Evolutionary conservation across 2,329 filamentous ascomycete species (phyloP), one percentile per base, ranked within the genome.

Genomic region (Microascus cirrosus): DNA sequence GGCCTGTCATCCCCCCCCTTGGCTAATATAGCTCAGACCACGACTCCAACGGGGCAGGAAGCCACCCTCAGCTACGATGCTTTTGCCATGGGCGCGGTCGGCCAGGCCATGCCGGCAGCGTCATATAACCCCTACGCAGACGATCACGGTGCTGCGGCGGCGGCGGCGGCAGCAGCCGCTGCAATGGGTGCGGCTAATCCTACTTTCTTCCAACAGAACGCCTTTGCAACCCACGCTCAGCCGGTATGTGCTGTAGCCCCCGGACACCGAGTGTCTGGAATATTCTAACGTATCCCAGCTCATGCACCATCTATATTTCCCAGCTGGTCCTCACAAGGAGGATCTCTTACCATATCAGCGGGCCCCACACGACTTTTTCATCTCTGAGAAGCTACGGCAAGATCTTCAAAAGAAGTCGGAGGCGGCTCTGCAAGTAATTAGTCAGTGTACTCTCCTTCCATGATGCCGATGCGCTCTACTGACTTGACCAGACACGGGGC

Each of bases 261-360:
- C 45, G 12, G 13, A 13, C 13, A n/a, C 4, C 36, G 13, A 42
- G 36, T 13, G 15, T 42, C n/a, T 50, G 45, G 20, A 3, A 11
- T 7, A 50, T 22, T 24, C 18, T 24, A 24, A 34, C 48, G 22
- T 53, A n/a, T 18, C 60, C 18, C 22, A 87, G 84, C 81, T 91
- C 6, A 89, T 93, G 75, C 95, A 96, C 69, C 94, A 99, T 70
- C 80, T 96, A 13, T 99, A 99, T 70, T 89, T 90, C 35, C 91
- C 92, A 0, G 81, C 92, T 59, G 90, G 90, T 6, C 85, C 89
- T n/a, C 83, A 91, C 68, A 83, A 85, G 60, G 88, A 93, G 61
- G 90, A 90, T 62, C 77, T 96, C 34, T 78, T 89, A 63, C 84
- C 87, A 2, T 96, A 95, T 67, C 93, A 99, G 68, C 84, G 90